A percentile compares a stretch with the other conserved stretches of the same genome.
These are phyloP conservation scores for Solanum etuberosum DNA, from an alignment of 257 asterid species.

Conservation along the genomic window DNA sequence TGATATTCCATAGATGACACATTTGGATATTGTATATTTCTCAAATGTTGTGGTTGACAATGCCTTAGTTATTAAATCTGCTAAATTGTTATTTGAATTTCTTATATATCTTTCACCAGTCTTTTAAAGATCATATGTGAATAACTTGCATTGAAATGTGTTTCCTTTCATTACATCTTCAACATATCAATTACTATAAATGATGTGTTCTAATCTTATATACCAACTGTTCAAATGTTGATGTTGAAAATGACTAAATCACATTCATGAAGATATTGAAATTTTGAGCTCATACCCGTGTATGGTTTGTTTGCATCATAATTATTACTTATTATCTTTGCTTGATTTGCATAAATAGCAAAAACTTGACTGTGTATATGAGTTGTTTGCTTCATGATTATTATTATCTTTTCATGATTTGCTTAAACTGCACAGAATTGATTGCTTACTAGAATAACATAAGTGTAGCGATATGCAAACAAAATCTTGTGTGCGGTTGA, in stretches of 20 bases:
- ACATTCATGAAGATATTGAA: not conserved
- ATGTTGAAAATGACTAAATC: no score
- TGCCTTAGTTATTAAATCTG: not conserved
- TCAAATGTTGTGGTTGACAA: not conserved
- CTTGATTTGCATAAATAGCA: no score
- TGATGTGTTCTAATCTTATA: not conserved
- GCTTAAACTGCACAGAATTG: not conserved
- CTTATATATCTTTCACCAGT: not conserved
- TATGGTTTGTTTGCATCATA: not conserved
- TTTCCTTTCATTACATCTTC: not conserved
- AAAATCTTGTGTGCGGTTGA: not conserved
- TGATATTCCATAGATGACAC: not conserved
- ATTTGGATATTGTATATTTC: not conserved
- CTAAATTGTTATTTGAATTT: not conserved
- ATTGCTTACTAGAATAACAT: not conserved
- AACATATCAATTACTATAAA: not conserved
- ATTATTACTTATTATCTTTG: no score
- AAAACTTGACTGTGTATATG: no score
- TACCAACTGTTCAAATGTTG: not conserved
- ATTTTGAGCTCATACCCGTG: not conserved
- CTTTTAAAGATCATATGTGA: not conserved
- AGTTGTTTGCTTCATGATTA: not conserved
- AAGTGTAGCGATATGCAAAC: not conserved
- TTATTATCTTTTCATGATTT: not conserved
- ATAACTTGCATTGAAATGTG: not conserved